Evolutionary conservation across 441 rosid species (phyloP), one percentile per base, ranked within the genome.

Genomic region (Breynia disticha): DNA sequence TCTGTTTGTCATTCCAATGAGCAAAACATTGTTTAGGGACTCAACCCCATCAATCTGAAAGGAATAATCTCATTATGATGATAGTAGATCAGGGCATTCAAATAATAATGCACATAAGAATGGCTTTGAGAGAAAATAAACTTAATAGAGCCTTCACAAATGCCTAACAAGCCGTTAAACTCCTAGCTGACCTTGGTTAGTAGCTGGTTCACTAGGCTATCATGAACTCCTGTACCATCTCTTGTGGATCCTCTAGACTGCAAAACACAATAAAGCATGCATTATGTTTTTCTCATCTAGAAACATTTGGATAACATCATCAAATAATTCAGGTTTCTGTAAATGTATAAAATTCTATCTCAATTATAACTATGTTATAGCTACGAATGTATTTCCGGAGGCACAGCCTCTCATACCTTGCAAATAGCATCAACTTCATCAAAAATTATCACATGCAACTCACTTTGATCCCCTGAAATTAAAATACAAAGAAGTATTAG

Each of bases 361-460:
- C 32, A 24, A 2, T 24, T 24, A 24, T 3, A 24, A 24, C 7
- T 24, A 24, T 2, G 32, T 24, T 24, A n/a, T n/a, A n/a, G n/a
- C n/a, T n/a, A n/a, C n/a, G n/a, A n/a, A n/a, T n/a, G n/a, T n/a
- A n/a, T n/a, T n/a, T 16, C 37, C n/a, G 59, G 16, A 60, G 55
- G 50, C 60, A 37, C 60, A 38, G 59, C 55, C 60, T 24, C 13
- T 39, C 71, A 61, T 83, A 88, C 98, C 98, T 93, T 93, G 66
- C 98, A 93, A 54, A 93, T 93, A 63, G 98, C 98, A 84, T 93
- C 98, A 74, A 93, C 88, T 73, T 93, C 98, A 72, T 93, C 95
- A 73, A 93, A 93, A 44, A 93, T 88, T 57, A 93, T 86, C 52
- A 93, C 97, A 76, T 93, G 98, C 77, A 93, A 67, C 22, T 93